Percentiles rank a stretch among this genome's conserved stretches.
phyloP scores from a whole-genome alignment of 306 rosid genomes.

The Herpetospermum pedunculosum region DNA sequence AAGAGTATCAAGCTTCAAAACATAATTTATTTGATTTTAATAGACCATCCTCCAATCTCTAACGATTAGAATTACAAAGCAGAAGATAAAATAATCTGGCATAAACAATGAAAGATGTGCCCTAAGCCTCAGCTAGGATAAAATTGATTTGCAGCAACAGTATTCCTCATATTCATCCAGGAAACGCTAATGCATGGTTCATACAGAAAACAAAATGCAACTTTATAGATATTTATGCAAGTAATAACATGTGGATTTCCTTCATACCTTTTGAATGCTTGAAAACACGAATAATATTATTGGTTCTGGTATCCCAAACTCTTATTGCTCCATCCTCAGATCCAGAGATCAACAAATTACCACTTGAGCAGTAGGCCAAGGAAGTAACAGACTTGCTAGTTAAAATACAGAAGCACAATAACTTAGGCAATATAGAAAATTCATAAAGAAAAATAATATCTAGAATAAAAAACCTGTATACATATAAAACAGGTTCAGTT shows the following conservation, averaged over 20 bases:
- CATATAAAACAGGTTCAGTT: background rate
- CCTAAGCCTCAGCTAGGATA: background rate
- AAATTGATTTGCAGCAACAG: constrained; percentile 10
- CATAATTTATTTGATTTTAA: background rate
- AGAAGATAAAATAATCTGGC: background rate
- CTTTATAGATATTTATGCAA: background rate
- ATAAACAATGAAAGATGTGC: background rate
- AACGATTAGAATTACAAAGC: background rate
- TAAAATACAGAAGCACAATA: background rate
- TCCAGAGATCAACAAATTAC: constrained; percentile 53
- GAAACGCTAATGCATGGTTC: background rate
- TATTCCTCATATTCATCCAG: constrained; percentile 11
- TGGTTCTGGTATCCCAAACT: constrained; percentile 56
- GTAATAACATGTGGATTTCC: background rate
- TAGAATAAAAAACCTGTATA: background rate
- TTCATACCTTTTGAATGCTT: constrained; percentile 52
- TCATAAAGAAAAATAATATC: background rate
- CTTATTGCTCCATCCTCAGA: constrained; percentile 72
- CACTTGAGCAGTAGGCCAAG: constrained; percentile 31
- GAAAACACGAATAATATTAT: constrained; percentile 37
- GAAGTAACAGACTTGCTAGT: constrained; percentile 64
- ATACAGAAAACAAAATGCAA: background rate
- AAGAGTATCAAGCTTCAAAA: background rate
- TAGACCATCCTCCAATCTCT: background rate
- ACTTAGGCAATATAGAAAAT: background rate